Base-by-base conservation (phyloP, 768 basidiomycete genomes). In the Panellus pusillus region DNA sequence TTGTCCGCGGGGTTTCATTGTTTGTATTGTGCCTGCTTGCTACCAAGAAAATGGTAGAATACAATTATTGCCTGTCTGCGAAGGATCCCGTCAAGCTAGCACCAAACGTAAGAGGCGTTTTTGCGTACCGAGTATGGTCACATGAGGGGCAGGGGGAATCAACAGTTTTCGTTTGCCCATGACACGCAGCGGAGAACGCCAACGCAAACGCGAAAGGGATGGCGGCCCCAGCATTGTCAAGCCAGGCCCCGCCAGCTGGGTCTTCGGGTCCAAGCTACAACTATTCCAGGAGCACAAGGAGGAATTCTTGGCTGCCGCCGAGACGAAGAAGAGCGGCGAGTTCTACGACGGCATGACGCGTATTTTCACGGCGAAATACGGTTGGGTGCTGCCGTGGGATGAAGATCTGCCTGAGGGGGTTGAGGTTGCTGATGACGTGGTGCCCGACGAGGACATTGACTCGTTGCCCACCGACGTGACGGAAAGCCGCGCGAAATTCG, bases 331-430 rank as follows among this genome's bases (percentile, higher is more conserved):
- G 17, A 4, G 24, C 5, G 44, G 43, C 15, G 27, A 15, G 1
- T 52, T 52, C 19, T 52, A 52, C 28, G 19, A 35, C n/a, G 44
- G 44, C 18, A 20, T 52, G 17, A n/a, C 44, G n/a, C n/a, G 35
- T 13, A 18, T 39, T 0, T 45, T 32, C 28, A 20, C 6, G 4
- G 12, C 12, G 4, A 45, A 45, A 4, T 52, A 52, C 15, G 36
- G 44, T 3, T 32, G 8, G 13, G 28, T 39, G 1, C 8, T 52
- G 15, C 13, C 0, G 9, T 42, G 44, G 35, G 18, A 52, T 7
- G 44, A 44, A 9, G 51, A 52, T 13, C n/a, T n/a, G n/a, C n/a
- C n/a, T n/a, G n/a, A n/a, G n/a, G n/a, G n/a, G n/a, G n/a, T n/a
- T n/a, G n/a, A n/a, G n/a, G n/a, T n/a, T n/a, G n/a, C n/a, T n/a